Evolutionary conservation across 257 asterid genomes (phyloP), one percentile per base, ranked within the genome.

Genomic region (Osmanthus fragrans): DNA sequence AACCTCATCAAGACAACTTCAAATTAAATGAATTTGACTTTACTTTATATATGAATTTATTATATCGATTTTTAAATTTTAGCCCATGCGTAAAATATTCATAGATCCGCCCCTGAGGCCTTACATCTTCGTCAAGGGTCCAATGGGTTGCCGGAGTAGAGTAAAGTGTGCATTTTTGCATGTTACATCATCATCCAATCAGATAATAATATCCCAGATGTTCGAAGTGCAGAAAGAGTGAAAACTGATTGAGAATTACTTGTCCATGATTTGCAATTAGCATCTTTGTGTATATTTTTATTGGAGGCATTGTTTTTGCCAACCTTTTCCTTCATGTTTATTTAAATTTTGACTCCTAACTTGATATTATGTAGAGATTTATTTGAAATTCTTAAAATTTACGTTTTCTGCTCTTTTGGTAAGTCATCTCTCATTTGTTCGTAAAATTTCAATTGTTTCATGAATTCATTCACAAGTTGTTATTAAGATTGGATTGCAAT

Each of bases 91-190:
- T 1, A 1, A 25, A 25, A 25, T 25, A 25, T 25, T 25, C 27
- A 0, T 25, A 0, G 27, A 25, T 25, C 27, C 27, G 1, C 27
- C 27, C 27, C 27, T 25, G 27, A 25, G 80, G 82, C 87, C 92
- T 18, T 88, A 92, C 81, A 65, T 87, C 13, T 88, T 72, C 58
- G 88, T 76, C 80, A 90, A 90, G 78, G 87, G 86, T 66, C 45
- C 88, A 30, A 87, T 82, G 84, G 96, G 96, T 25, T 90, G 92
- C 75, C 80, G 92, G 73, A 84, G 88, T 66, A 93, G 96, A 29
- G 84, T 82, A 12, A 84, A 85, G 19, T 90, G 96, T 66, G 73
- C 88, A 1, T 90, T 67, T 80, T 88, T 81, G 77, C 96, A 88
- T 40, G 87, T 83, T 37, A 25, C 76, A 6, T 76, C 87, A 37